Conservation (phyloP, 352 stramenopile species). For the Globisporangium emineosum region DNA sequence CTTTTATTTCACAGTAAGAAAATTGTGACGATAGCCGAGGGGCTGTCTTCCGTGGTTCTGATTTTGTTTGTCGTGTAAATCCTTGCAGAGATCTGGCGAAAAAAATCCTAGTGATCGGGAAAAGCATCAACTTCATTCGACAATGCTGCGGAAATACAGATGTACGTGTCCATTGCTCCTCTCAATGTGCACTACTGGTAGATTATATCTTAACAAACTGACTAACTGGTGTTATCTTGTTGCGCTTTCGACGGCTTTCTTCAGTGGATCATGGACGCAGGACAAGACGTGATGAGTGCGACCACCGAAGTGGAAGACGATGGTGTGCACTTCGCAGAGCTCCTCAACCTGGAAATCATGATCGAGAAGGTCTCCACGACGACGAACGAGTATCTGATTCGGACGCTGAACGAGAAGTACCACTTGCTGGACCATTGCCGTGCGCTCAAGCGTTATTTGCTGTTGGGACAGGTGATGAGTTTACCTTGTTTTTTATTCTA, state of each 20-base stretch:
- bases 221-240: constrained; percentile 3
- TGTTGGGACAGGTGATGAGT: constrained; percentile 92
- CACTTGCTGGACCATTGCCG: constrained; percentile 93
- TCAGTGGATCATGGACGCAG: constrained; percentile 75
- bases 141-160: constrained; percentile 91
- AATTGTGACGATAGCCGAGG: not conserved
- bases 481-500: not conserved
- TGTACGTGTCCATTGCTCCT: constrained; percentile 30
- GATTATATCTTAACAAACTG: not conserved
- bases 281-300: constrained; percentile 36
- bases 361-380: constrained; percentile 75
- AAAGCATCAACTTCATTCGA: constrained; percentile 99
- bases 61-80: not conserved
- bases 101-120: constrained; percentile 95
- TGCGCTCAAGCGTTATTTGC: constrained; percentile 96
- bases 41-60: not conserved
- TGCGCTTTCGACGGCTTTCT: not conserved
- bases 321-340: constrained; percentile 61
- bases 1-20: constrained; percentile 81
- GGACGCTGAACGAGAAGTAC: constrained; percentile 91
- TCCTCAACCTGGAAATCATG: constrained; percentile 68
- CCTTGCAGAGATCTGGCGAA: constrained; percentile 82
- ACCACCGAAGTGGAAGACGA: constrained; percentile 56
- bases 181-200: not conserved
- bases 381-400: constrained; percentile 90